phyloP scores from a whole-genome alignment of 2,329 filamentous ascomycete genomes.

The Clonostachys sp. region DNA sequence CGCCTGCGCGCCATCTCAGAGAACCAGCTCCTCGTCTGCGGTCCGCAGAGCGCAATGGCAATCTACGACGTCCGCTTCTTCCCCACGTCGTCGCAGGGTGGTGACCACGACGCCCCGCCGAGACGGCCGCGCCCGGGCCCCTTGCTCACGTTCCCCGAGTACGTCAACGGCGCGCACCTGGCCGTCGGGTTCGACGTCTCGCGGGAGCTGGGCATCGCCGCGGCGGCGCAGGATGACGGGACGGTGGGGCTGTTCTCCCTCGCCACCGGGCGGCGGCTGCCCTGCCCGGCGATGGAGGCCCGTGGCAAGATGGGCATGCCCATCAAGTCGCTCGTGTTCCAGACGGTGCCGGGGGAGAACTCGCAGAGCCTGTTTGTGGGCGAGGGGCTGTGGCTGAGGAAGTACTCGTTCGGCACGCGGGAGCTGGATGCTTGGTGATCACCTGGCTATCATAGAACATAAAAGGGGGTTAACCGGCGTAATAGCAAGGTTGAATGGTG shows the following conservation, averaged over 20 bases:
- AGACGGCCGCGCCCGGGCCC: conserved; percentile 17
- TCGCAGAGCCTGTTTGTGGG: conserved; percentile 43
- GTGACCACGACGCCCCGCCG: background rate
- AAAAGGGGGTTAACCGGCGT: no score
- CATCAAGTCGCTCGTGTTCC: conserved; percentile 38
- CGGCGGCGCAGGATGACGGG: conserved; percentile 47
- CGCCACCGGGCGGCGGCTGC: conserved; percentile 32
- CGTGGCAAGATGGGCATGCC: conserved; percentile 15
- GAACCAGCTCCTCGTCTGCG: conserved; percentile 48
- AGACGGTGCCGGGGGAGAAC: conserved; percentile 34
- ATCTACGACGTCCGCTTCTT: conserved; percentile 53
- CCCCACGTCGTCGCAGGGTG: background rate
- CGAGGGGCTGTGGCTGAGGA: conserved; percentile 25
- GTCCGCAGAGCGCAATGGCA: conserved; percentile 41
- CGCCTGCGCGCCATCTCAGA: conserved; percentile 44
- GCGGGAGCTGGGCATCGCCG: conserved; percentile 37
- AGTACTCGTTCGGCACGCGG: conserved; percentile 27
- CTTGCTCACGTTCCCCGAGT: conserved; percentile 41
- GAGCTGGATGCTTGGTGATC: no score
- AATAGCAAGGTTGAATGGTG: no score
- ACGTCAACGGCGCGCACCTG: conserved; percentile 45
- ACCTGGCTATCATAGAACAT: no score
- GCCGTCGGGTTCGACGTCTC: conserved; percentile 30
- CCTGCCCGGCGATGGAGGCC: conserved; percentile 3
- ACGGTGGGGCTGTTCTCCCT: conserved; percentile 45